A percentile compares a stretch with the other conserved stretches of the same genome.
Evolutionary conservation across 768 basidiomycete genomes (phyloP).

Genomic region (Russula compacta): DNA sequence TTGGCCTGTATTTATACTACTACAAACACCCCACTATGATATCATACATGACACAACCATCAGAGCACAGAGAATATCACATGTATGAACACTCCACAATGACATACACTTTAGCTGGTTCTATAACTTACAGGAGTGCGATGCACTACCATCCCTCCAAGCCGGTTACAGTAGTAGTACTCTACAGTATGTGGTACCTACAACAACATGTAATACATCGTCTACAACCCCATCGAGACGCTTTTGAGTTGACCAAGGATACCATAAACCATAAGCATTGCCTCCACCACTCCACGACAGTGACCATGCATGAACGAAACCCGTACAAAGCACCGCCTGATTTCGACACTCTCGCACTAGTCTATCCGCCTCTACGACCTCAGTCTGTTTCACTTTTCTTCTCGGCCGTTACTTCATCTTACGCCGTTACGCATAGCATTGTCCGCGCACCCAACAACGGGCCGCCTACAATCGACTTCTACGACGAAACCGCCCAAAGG

Average conservation of each 20-base stretch:
- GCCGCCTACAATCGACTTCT: conserved; percentile 57
- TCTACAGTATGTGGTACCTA: too few species aligned
- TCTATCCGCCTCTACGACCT: conserved; percentile 45
- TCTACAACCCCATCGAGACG: too few species aligned
- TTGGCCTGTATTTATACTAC: too few species aligned
- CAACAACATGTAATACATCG: too few species aligned
- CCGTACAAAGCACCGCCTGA: conserved; percentile 42
- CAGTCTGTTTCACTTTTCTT: conserved; percentile 34
- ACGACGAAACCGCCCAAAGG: conserved; percentile 63
- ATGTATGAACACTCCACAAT: too few species aligned
- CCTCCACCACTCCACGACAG: neutral
- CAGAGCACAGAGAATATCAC: too few species aligned
- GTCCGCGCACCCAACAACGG: conserved; percentile 22
- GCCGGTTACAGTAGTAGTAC: too few species aligned
- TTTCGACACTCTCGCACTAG: conserved; percentile 34
- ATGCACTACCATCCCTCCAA: too few species aligned
- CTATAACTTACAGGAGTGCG: too few species aligned
- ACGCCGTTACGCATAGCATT: conserved; percentile 15
- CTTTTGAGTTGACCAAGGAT: neutral
- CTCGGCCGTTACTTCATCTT: neutral
- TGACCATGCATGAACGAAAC: conserved; percentile 40
- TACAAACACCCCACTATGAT: too few species aligned
- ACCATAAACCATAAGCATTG: neutral
- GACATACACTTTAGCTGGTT: too few species aligned
- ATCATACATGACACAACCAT: too few species aligned